These are phyloP conservation scores for Botrytis tulipae DNA, from an alignment of 2,329 filamentous ascomycete genomes.

Conservation along the genomic window DNA sequence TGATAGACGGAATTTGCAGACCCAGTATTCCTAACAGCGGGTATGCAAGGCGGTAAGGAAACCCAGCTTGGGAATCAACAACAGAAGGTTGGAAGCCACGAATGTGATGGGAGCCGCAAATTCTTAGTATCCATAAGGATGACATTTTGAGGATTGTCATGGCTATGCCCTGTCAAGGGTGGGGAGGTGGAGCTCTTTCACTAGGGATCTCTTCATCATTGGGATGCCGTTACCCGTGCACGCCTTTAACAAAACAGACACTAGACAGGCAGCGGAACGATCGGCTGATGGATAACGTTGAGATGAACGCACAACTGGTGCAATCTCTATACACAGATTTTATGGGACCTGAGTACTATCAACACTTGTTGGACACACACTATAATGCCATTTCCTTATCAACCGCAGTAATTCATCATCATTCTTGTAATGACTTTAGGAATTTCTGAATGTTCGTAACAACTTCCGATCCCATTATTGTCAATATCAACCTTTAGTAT, in stretches of 20 bases:
- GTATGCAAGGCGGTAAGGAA: slow-evolving; percentile 7
- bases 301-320: background rate
- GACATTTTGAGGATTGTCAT: background rate
- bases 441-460: background rate
- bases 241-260: background rate
- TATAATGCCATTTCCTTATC: background rate
- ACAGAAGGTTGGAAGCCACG: background rate
- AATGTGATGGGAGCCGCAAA: background rate
- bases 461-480: background rate
- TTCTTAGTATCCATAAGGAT: background rate
- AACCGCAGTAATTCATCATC: background rate
- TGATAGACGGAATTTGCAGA: background rate
- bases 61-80: background rate
- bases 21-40: background rate
- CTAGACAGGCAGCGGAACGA: slow-evolving; percentile 4
- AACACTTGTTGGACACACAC: background rate
- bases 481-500: background rate
- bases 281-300: background rate
- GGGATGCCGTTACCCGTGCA: background rate
- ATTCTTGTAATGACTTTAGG: background rate
- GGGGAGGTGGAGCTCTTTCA: background rate
- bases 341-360: background rate
- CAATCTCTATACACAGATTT: background rate
- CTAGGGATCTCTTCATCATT: background rate
- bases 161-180: background rate